Evolutionary conservation across 805 yeast genomes (phyloP).

Genomic region (Teunomyces stri): DNA sequence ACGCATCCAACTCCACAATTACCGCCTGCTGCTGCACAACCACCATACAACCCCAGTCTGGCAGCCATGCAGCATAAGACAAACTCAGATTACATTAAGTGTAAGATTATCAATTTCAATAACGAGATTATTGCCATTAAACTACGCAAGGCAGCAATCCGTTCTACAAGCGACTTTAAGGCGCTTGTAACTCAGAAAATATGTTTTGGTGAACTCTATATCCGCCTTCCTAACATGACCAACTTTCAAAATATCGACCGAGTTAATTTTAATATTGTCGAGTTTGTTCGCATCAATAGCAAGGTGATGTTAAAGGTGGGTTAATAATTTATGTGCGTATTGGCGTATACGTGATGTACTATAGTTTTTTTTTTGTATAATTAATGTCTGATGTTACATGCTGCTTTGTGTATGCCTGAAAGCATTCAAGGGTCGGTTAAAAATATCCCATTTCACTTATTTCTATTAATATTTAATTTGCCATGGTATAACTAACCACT

Average conservation of each 20-base stretch:
- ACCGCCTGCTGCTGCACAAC: neutral
- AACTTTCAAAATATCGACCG: slow-evolving; percentile 28
- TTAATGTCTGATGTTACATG: neutral
- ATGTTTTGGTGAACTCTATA: slow-evolving; percentile 24
- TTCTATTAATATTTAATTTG: no score
- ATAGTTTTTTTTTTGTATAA: neutral
- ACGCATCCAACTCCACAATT: slow-evolving; percentile 3
- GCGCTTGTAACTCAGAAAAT: slow-evolving; percentile 21
- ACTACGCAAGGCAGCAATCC: slow-evolving; percentile 20
- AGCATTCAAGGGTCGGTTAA: neutral
- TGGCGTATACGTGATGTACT: neutral
- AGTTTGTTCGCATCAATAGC: slow-evolving; percentile 16
- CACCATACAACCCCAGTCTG: neutral
- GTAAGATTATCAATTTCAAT: slow-evolving; percentile 27
- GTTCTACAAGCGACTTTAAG: slow-evolving; percentile 25
- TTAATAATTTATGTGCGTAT: slow-evolving; percentile 3
- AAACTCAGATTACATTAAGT: slow-evolving; percentile 16
- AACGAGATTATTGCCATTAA: slow-evolving; percentile 27
- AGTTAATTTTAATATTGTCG: slow-evolving; percentile 18
- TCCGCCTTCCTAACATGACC: slow-evolving; percentile 20
- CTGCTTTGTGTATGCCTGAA: neutral
- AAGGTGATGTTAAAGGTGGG: slow-evolving; percentile 22
- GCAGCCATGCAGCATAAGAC: neutral
- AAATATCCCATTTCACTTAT: no score
- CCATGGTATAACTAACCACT: neutral